Percentiles rank a stretch among this genome's conserved stretches.
These are phyloP conservation scores for Scutellaria baicalensis DNA, from an alignment of 257 asterid species.

Conservation along the genomic window DNA sequence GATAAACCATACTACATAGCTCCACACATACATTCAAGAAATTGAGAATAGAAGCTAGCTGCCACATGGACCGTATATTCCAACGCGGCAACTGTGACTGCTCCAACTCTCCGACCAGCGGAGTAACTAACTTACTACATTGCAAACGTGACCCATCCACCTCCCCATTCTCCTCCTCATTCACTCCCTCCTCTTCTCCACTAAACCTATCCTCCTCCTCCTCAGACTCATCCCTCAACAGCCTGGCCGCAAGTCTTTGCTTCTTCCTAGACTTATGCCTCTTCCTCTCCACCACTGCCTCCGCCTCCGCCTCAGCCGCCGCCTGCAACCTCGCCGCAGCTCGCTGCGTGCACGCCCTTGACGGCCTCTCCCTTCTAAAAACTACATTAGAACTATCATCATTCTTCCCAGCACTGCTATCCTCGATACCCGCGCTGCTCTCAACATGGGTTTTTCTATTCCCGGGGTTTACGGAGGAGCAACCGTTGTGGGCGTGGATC, in stretches of 20 bases:
- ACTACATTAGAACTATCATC: conserved; percentile 26
- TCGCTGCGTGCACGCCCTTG: conserved; percentile 94
- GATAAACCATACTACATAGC: neutral
- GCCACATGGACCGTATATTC: conserved; percentile 92
- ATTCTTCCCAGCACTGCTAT: conserved; percentile 14
- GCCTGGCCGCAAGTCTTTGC: conserved; percentile 44
- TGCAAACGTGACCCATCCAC: conserved; percentile 40
- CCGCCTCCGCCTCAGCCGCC: conserved; percentile 70
- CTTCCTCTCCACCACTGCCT: conserved; percentile 53
- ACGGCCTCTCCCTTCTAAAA: conserved; percentile 77
- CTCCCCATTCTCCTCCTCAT: conserved; percentile 35
- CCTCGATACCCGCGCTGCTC: conserved; percentile 13
- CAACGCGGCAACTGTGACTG: conserved; percentile 82
- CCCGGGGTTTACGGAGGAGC: conserved; percentile 14
- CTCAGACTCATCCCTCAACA: conserved; percentile 57
- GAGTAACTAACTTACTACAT: conserved; percentile 55
- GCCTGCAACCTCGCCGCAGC: conserved; percentile 86
- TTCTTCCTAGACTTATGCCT: conserved; percentile 36
- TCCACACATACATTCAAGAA: conserved; percentile 75
- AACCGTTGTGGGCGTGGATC: conserved; percentile 46
- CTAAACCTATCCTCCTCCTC: conserved; percentile 28
- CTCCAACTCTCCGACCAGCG: conserved; percentile 74
- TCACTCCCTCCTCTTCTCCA: conserved; percentile 27
- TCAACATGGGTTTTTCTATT: conserved; percentile 18
- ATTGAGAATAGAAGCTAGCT: conserved; percentile 87